Conservation (phyloP, 495 filamentous ascomycete species). For the Penicillium fimorum region DNA sequence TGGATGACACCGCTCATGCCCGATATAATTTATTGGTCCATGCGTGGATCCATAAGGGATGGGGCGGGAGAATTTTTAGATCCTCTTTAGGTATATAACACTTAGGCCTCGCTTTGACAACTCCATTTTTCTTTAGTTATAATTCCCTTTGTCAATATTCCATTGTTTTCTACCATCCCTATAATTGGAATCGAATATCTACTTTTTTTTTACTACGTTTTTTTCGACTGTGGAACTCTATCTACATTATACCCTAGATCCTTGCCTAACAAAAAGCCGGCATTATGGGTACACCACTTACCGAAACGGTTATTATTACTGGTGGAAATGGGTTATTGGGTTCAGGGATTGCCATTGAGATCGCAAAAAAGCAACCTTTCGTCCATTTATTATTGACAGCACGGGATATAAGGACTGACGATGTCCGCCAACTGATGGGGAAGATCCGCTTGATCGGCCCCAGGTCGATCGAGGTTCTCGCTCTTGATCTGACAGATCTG, state of each 20-base stretch:
- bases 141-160: constrained; percentile 8
- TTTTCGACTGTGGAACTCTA: not conserved
- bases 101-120: constrained; percentile 6
- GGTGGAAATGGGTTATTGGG: constrained; percentile 41
- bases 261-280: not conserved
- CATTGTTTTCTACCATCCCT: not conserved
- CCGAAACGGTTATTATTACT: constrained; percentile 44
- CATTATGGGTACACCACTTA: constrained; percentile 39
- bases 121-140: not conserved
- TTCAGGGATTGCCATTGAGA: constrained; percentile 41
- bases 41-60: not conserved
- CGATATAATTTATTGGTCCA: constrained; percentile 18
- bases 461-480: constrained; percentile 38
- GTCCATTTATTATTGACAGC: constrained; percentile 39
- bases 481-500: constrained; percentile 36
- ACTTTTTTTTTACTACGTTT: not conserved
- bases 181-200: constrained; percentile 7
- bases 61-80: constrained; percentile 12
- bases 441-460: constrained; percentile 40
- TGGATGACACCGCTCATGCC: constrained; percentile 16
- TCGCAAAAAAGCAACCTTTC: constrained; percentile 41
- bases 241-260: not conserved
- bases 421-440: constrained; percentile 29
- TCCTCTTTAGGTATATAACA: constrained; percentile 4
- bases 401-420: constrained; percentile 34